A percentile compares a stretch with the other conserved stretches of the same genome.
Evolutionary conservation across 176 grass and related monocot species (phyloP).

Genomic region (Lolium rigidum): DNA sequence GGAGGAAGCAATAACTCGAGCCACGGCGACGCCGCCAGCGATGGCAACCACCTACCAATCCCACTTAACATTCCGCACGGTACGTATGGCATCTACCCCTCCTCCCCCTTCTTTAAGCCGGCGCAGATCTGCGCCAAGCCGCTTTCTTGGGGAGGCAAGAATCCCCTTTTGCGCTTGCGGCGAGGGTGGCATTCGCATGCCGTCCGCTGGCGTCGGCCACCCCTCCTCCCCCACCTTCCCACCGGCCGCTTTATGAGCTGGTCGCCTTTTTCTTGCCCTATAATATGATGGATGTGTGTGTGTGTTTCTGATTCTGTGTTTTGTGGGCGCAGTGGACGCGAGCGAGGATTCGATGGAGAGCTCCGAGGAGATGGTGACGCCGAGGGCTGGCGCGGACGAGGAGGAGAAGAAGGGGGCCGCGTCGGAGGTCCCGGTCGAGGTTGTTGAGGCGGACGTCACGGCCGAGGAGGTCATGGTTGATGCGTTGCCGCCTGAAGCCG

Average conservation of each 20-base stretch:
- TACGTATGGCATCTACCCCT: slow-evolving; percentile 39
- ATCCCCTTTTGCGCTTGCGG: slow-evolving; percentile 55
- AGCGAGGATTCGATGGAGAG: slow-evolving; percentile 71
- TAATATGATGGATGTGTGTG: slow-evolving; percentile 48
- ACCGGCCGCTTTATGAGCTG: slow-evolving; percentile 57
- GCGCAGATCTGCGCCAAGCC: slow-evolving; percentile 44
- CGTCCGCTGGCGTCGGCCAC: slow-evolving; percentile 43
- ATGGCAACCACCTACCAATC: slow-evolving; percentile 49
- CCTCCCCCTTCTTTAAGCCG: slow-evolving; percentile 24
- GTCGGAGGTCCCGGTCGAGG: slow-evolving; percentile 46
- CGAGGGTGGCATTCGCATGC: slow-evolving; percentile 53
- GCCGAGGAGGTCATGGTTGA: slow-evolving; percentile 63
- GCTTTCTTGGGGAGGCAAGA: slow-evolving; percentile 48
- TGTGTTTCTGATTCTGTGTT: slow-evolving; percentile 40
- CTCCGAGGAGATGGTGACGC: slow-evolving; percentile 71
- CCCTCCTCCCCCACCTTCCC: slow-evolving; percentile 36
- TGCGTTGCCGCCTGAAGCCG: slow-evolving; percentile 45
- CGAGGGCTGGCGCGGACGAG: slow-evolving; percentile 49
- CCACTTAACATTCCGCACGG: slow-evolving; percentile 35
- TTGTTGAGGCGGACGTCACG: not conserved
- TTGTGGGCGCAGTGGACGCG: slow-evolving; percentile 47
- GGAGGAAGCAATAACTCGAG: slow-evolving; percentile 27
- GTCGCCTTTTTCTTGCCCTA: slow-evolving; percentile 49
- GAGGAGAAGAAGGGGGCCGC: slow-evolving; percentile 50
- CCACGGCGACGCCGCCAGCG: slow-evolving; percentile 30